Conservation (phyloP, 768 basidiomycete species). For the Pulveroboletus sp. region DNA sequence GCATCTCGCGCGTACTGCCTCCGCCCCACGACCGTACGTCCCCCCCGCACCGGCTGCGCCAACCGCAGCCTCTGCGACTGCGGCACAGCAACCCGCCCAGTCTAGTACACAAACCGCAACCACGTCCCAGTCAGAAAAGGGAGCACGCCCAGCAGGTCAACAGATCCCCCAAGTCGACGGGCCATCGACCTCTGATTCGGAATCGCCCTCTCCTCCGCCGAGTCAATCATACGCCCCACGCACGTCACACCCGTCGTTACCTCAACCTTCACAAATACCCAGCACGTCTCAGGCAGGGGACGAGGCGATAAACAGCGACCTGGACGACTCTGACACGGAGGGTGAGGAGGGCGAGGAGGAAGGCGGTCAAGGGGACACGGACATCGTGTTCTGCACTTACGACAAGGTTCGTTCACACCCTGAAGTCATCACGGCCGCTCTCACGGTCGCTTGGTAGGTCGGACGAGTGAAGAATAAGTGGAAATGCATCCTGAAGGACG, state of each 20-base stretch:
- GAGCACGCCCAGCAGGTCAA: constrained; percentile 19
- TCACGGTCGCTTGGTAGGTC: constrained; percentile 50
- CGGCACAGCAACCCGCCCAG: constrained; percentile 15
- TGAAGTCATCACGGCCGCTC: background rate
- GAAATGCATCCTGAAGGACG: constrained; percentile 97
- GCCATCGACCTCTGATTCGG: constrained; percentile 63
- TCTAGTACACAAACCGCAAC: constrained; percentile 10
- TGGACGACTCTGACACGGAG: constrained; percentile 92
- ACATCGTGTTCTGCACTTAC: constrained; percentile 97
- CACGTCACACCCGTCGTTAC: constrained; percentile 69
- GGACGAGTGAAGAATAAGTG: constrained; percentile 99
- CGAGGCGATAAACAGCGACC: constrained; percentile 93
- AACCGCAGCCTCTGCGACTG: constrained; percentile 8
- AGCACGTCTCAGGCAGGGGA: constrained; percentile 43
- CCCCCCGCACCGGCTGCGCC: constrained; percentile 22
- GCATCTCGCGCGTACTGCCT: constrained; percentile 23
- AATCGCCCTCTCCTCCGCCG: constrained; percentile 67
- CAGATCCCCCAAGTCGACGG: constrained; percentile 80
- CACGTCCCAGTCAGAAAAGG: constrained; percentile 17
- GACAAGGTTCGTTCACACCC: constrained; percentile 69
- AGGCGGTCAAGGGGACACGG: constrained; percentile 67
- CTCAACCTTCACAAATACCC: constrained; percentile 49
- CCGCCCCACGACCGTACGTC: constrained; percentile 22
- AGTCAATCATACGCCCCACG: constrained; percentile 60
- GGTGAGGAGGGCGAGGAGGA: constrained; percentile 82